Evolutionary conservation across 768 basidiomycete genomes (phyloP).

Genomic region (Termitomyces sp.): DNA sequence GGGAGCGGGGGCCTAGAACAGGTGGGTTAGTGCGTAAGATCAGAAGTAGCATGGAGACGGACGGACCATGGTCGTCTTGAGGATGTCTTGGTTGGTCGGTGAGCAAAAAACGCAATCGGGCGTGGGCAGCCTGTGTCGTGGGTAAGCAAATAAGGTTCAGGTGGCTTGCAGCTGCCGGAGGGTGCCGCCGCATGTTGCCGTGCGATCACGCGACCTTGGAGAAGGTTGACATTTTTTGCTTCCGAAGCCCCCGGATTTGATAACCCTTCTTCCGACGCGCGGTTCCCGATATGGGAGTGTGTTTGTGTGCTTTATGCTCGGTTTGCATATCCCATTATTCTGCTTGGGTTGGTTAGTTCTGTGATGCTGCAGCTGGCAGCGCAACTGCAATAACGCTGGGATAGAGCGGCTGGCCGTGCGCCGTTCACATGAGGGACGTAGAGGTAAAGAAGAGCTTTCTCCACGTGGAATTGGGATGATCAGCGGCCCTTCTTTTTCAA

Average conservation of each 20-base stretch:
- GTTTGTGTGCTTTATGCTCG: constrained; percentile 22
- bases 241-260: too few relatives aligned
- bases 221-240: too few relatives aligned
- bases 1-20: constrained; percentile 39
- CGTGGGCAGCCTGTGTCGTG: constrained; percentile 29
- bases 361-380: too few relatives aligned
- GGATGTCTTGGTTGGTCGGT: constrained; percentile 54
- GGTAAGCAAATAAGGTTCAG: constrained; percentile 43
- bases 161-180: constrained; percentile 45
- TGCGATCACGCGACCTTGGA: neutral
- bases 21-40: too few relatives aligned
- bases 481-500: too few relatives aligned
- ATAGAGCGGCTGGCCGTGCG: too few relatives aligned
- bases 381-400: too few relatives aligned
- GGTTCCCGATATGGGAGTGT: constrained; percentile 5
- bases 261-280: too few relatives aligned
- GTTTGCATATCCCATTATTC: neutral
- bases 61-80: constrained; percentile 61
- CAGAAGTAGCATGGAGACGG: neutral
- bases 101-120: constrained; percentile 11
- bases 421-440: too few relatives aligned
- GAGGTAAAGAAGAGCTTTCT: too few relatives aligned
- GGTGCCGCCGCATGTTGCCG: neutral
- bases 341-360: too few relatives aligned
- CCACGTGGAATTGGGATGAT: too few relatives aligned